Conservation (phyloP, 2,329 filamentous ascomycete genomes). For the Juglanconis sp. region DNA sequence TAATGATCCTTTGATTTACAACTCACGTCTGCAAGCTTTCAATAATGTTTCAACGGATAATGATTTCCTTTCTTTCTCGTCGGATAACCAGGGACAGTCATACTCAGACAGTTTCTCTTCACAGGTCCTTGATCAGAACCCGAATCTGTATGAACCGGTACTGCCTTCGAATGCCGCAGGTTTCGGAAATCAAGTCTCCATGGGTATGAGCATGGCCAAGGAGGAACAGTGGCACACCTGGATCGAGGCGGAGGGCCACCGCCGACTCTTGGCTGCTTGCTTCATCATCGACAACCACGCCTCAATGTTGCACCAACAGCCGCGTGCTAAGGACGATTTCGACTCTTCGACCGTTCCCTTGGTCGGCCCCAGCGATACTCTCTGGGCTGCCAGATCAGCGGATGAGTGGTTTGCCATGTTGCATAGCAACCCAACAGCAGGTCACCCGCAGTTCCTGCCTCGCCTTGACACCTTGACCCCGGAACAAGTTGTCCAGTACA, state of each 20-base stretch:
- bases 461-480: conserved; percentile 34
- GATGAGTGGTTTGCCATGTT: conserved; percentile 43
- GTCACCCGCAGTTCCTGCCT: conserved; percentile 27
- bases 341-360: conserved; percentile 43
- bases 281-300: conserved; percentile 56
- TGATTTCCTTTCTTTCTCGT: conserved; percentile 22
- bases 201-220: conserved; percentile 20
- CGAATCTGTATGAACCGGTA: conserved; percentile 23
- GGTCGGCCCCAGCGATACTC: conserved; percentile 37
- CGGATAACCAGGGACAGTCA: conserved; percentile 20
- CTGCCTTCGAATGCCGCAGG: conserved; percentile 19
- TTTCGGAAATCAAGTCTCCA: conserved; percentile 22
- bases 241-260: conserved; percentile 49
- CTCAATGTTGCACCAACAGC: conserved; percentile 52
- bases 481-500: conserved; percentile 32
- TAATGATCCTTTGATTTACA: conserved; percentile 15
- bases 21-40: conserved; percentile 11
- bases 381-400: conserved; percentile 48
- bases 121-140: conserved; percentile 28
- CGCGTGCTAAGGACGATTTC: conserved; percentile 35
- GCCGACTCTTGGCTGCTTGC: conserved; percentile 53
- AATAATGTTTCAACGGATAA: conserved; percentile 17
- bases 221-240: conserved; percentile 48
- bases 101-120: conserved; percentile 28
- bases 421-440: conserved; percentile 25